Percentiles rank a stretch among this genome's conserved stretches.
Conservation (phyloP, 306 rosid species). For the cucumber (Cucumis sativus) region DNA sequence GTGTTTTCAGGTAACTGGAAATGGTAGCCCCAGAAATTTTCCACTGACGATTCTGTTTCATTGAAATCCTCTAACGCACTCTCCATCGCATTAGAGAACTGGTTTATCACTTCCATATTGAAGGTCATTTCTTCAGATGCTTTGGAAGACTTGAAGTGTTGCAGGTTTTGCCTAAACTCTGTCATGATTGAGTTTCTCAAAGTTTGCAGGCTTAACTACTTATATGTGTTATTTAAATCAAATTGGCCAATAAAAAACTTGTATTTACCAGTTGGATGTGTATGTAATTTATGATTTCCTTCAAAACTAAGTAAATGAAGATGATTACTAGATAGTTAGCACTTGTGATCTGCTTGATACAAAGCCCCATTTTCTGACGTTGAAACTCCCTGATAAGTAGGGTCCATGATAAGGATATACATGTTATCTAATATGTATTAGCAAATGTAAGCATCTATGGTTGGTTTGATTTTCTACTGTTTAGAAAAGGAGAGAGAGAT, state of each 20-base stretch:
- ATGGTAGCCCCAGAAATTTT: constrained; percentile 9
- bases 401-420: constrained; percentile 16
- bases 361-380: constrained; percentile 11
- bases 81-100: constrained; percentile 1
- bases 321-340: neutral
- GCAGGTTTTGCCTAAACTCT: constrained; percentile 9
- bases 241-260: neutral
- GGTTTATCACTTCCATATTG: constrained; percentile 1
- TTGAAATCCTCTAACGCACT: constrained; percentile 3
- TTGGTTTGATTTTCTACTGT: constrained; percentile 7
- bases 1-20: constrained; percentile 8
- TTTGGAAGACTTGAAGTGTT: neutral
- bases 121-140: constrained; percentile 4
- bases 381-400: constrained; percentile 10
- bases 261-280: constrained; percentile 7
- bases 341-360: neutral
- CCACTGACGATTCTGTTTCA: neutral
- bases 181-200: constrained; percentile 4
- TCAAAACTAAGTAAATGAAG: constrained; percentile 17
- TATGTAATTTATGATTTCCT: constrained; percentile 18
- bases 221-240: neutral
- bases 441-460: neutral
- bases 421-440: neutral
- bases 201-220: constrained; percentile 2
- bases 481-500: neutral